Evolutionary conservation across 2,329 filamentous ascomycete genomes (phyloP).

Genomic region (Byssoonygena ceratinophila): DNA sequence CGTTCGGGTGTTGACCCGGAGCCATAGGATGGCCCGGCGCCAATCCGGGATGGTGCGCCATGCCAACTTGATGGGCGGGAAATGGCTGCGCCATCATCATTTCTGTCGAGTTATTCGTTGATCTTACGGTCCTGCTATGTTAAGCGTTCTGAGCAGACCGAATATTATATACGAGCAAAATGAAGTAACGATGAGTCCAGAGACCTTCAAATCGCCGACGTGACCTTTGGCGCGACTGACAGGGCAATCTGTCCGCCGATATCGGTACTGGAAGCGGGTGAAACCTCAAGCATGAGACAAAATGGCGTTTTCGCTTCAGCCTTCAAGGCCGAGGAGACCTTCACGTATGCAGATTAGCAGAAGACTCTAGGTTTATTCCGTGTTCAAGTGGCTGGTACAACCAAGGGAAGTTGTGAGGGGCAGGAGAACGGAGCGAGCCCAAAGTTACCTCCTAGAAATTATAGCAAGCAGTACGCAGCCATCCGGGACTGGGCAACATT

Average conservation of each 20-base stretch:
- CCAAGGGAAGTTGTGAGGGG: constrained; percentile 8
- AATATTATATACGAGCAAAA: neutral
- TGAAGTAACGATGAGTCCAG: constrained; percentile 12
- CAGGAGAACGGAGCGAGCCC: constrained; percentile 2
- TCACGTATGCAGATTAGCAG: constrained; percentile 6
- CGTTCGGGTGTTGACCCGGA: constrained; percentile 46
- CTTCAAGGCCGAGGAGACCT: constrained; percentile 8
- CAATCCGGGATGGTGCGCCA: constrained; percentile 48
- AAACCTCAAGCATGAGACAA: constrained; percentile 29
- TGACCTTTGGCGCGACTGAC: constrained; percentile 24
- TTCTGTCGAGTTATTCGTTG: constrained; percentile 28
- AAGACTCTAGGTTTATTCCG: neutral
- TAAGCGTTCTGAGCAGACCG: neutral
- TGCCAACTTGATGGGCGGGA: constrained; percentile 48
- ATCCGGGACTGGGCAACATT: constrained; percentile 4
- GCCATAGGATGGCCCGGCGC: constrained; percentile 53
- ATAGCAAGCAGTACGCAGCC: constrained; percentile 7
- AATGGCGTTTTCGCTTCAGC: constrained; percentile 14
- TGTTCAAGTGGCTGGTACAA: constrained; percentile 5
- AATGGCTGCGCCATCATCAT: constrained; percentile 48
- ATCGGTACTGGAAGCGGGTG: constrained; percentile 22
- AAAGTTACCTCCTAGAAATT: constrained; percentile 11
- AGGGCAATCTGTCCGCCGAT: constrained; percentile 25
- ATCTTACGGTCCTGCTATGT: neutral
- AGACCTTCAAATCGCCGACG: constrained; percentile 21